Conservation (phyloP, 2,329 filamentous ascomycete genomes). For the Didymella pomorum region DNA sequence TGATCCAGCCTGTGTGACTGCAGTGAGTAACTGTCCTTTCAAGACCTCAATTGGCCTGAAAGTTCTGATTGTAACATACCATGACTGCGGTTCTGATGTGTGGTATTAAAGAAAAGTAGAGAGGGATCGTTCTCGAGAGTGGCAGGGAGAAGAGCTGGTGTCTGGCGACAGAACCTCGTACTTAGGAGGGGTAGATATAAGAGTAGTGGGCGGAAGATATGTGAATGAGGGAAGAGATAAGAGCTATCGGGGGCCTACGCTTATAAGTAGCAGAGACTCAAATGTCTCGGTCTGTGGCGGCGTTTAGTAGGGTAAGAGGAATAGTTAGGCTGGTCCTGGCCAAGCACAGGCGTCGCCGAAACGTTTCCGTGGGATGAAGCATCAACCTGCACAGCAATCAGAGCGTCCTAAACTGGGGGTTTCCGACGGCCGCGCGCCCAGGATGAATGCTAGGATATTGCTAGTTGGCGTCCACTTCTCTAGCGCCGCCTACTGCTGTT, state of each 20-base stretch:
- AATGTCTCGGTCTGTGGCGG: constrained; percentile 47
- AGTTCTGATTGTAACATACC: constrained; percentile 31
- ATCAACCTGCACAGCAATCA: constrained; percentile 39
- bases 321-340: constrained; percentile 39
- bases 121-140: not conserved
- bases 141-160: constrained; percentile 15
- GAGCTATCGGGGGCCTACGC: constrained; percentile 32
- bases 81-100: constrained; percentile 41
- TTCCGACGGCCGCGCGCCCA: constrained; percentile 26
- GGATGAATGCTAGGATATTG: constrained; percentile 21
- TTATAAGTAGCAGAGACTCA: constrained; percentile 41
- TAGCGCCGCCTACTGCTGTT: constrained; percentile 32
- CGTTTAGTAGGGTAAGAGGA: constrained; percentile 29
- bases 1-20: constrained; percentile 47
- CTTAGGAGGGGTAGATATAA: constrained; percentile 30
- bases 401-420: constrained; percentile 27
- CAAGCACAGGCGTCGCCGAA: constrained; percentile 48
- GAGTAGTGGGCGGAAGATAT: constrained; percentile 23
- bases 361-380: constrained; percentile 51
- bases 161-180: constrained; percentile 23
- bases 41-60: not conserved
- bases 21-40: constrained; percentile 25
- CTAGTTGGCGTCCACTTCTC: constrained; percentile 29
- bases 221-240: constrained; percentile 39
- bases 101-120: constrained; percentile 14